A percentile compares a stretch with the other conserved stretches of the same genome.
Conservation (phyloP, 495 filamentous ascomycete genomes). For the Podospora conica region DNA sequence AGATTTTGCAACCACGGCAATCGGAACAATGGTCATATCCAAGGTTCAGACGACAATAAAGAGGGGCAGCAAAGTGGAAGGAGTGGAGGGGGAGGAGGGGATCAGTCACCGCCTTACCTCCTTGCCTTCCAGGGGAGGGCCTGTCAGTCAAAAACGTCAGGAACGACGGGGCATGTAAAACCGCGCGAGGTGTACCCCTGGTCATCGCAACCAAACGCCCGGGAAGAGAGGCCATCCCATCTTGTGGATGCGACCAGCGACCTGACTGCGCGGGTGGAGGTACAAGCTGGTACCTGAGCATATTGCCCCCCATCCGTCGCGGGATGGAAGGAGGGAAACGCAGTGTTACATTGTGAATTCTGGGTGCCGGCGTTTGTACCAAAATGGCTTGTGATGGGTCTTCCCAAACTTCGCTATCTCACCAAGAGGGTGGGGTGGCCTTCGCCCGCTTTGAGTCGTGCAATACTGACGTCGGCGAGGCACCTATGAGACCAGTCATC, state of each 20-base stretch:
- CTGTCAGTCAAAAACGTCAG: neutral
- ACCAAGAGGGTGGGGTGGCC: neutral
- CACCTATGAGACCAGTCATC: neutral
- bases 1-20: constrained; percentile 3
- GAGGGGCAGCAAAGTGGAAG: neutral
- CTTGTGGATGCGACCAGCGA: neutral
- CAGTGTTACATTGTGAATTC: neutral
- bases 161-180: neutral
- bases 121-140: neutral
- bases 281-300: neutral
- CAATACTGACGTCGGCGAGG: neutral
- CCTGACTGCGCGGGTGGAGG: neutral
- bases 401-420: constrained; percentile 8
- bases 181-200: neutral
- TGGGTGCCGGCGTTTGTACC: neutral
- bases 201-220: neutral
- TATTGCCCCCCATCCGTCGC: neutral
- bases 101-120: neutral
- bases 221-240: neutral
- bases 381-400: neutral
- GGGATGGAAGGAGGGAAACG: neutral
- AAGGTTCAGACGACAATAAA: neutral
- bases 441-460: constrained; percentile 2
- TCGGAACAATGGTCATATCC: neutral
- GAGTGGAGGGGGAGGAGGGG: neutral